These are phyloP conservation scores for Myochromella boudieri DNA, from an alignment of 768 basidiomycete species.

Conservation along the genomic window DNA sequence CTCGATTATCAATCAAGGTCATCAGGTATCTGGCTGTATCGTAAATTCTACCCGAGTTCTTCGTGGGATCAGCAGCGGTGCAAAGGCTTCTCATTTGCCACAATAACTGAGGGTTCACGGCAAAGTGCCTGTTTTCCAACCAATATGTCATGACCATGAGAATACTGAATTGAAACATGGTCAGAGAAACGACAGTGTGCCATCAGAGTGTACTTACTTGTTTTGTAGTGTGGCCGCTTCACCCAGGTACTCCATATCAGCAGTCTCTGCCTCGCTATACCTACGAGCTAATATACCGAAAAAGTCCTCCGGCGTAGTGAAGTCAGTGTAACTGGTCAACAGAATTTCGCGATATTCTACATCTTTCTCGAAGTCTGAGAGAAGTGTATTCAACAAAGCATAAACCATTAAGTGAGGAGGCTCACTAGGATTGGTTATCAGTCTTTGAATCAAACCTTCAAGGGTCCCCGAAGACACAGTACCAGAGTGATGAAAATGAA, in stretches of 20 bases:
- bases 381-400: not conserved
- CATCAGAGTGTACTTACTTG: constrained; percentile 28
- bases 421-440: constrained; percentile 36
- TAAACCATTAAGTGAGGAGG: constrained; percentile 1
- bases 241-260: constrained; percentile 18
- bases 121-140: constrained; percentile 30
- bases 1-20: constrained; percentile 27
- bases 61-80: constrained; percentile 24
- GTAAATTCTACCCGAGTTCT: constrained; percentile 29
- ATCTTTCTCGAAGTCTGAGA: constrained; percentile 30
- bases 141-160: constrained; percentile 37
- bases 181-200: too few relatives aligned
- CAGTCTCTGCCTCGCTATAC: constrained; percentile 31
- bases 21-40: constrained; percentile 32
- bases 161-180: constrained; percentile 29
- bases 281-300: constrained; percentile 36
- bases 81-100: constrained; percentile 37
- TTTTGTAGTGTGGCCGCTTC: constrained; percentile 31
- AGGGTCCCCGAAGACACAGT: constrained; percentile 39
- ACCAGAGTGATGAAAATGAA: constrained; percentile 26
- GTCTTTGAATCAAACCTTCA: constrained; percentile 39
- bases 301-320: constrained; percentile 40
- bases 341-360: constrained; percentile 39
- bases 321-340: constrained; percentile 41
- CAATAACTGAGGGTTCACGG: constrained; percentile 29